phyloP scores from a whole-genome alignment of 2,329 filamentous ascomycete genomes.

The Aschersonia sp. region DNA sequence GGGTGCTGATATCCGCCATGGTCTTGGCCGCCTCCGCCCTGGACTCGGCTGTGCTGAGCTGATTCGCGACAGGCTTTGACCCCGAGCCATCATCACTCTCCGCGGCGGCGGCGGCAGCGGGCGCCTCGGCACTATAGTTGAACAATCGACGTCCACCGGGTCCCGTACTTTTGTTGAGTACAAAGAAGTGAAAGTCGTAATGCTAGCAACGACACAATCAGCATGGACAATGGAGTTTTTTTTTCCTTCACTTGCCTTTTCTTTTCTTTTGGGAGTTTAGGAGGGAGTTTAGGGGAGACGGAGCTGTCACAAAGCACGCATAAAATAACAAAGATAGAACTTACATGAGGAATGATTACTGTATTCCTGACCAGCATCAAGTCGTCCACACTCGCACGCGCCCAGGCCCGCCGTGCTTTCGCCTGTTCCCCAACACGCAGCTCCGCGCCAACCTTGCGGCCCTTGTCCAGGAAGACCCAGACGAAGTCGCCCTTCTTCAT shows the following conservation, averaged over 20 bases:
- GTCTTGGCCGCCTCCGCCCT: constrained; percentile 22
- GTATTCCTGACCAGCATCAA: constrained; percentile 83
- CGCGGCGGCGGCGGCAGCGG: constrained; percentile 9
- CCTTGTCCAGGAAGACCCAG: constrained; percentile 88
- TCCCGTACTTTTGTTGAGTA: constrained; percentile 71
- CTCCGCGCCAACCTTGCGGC: constrained; percentile 78
- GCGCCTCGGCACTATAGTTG: constrained; percentile 47
- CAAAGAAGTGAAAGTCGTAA: constrained; percentile 94
- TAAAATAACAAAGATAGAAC: constrained; percentile 13
- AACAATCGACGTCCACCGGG: constrained; percentile 65
- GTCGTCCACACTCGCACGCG: constrained; percentile 86
- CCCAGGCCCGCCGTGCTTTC: constrained; percentile 68
- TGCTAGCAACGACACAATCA: constrained; percentile 41
- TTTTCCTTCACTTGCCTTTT: neutral
- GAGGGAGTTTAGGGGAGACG: neutral
- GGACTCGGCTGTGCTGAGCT: constrained; percentile 16
- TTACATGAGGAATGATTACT: constrained; percentile 85
- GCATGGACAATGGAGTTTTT: neutral
- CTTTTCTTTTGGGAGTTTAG: neutral
- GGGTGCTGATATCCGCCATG: constrained; percentile 34
- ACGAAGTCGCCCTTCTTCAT: constrained; percentile 88
- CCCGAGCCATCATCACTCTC: neutral
- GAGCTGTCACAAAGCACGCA: neutral
- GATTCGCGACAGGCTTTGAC: constrained; percentile 6
- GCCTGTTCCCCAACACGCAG: constrained; percentile 57